phyloP scores from a whole-genome alignment of 108 stramenopile species.

The Pseudonitzschia multiseries region DNA sequence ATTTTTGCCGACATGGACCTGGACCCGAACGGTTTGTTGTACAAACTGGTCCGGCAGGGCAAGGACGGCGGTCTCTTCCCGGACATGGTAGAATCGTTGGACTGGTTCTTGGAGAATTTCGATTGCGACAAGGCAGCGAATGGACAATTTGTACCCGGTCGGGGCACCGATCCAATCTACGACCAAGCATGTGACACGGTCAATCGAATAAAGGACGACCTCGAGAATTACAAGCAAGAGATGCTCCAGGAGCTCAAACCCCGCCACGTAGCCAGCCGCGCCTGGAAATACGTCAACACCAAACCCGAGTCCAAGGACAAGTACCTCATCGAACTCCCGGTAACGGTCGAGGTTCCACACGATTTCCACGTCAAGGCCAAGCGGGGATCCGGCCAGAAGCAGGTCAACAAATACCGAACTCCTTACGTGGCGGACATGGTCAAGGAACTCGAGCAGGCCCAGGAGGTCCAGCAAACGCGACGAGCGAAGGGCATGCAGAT shows the following conservation, averaged over 20 bases:
- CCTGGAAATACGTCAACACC: slow-evolving; percentile 84
- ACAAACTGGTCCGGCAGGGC: slow-evolving; percentile 60
- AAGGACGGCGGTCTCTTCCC: slow-evolving; percentile 90
- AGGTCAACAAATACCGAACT: slow-evolving; percentile 90
- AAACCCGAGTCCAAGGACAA: slow-evolving; percentile 95
- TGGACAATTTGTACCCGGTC: slow-evolving; percentile 83
- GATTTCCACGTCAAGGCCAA: slow-evolving; percentile 85
- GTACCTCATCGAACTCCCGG: slow-evolving; percentile 90
- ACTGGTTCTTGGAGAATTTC: slow-evolving; percentile 93
- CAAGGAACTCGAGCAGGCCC: slow-evolving; percentile 76
- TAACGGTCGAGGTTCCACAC: slow-evolving; percentile 81
- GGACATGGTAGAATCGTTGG: slow-evolving; percentile 74
- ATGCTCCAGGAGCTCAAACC: slow-evolving; percentile 63
- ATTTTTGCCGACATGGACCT: slow-evolving; percentile 75
- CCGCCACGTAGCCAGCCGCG: slow-evolving; percentile 41
- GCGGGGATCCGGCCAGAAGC: slow-evolving; percentile 80
- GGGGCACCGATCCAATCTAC: slow-evolving; percentile 90
- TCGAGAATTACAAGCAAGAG: slow-evolving; percentile 84
- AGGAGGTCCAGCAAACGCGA: slow-evolving; percentile 79
- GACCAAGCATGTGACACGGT: slow-evolving; percentile 88
- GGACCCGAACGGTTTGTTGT: slow-evolving; percentile 56
- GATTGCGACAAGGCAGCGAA: slow-evolving; percentile 84
- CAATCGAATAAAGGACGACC: slow-evolving; percentile 61
- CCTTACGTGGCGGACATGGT: slow-evolving; percentile 76
- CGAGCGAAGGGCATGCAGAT: slow-evolving; percentile 88